phyloP scores from a whole-genome alignment of 2,329 filamentous ascomycete species.

The Pyrenophora tritici-repentis region DNA sequence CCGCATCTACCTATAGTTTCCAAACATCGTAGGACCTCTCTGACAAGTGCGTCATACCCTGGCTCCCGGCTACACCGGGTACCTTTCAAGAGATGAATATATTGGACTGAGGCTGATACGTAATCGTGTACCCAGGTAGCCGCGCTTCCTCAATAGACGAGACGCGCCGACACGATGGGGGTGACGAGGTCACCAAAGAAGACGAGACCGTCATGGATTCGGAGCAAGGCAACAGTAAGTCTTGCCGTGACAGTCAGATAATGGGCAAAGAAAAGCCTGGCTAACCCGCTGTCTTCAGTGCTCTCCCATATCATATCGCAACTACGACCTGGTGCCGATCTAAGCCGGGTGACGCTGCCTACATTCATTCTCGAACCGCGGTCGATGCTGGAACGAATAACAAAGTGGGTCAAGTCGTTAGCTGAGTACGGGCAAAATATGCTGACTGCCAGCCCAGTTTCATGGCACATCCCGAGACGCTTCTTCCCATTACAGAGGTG shows the following conservation, averaged over 20 bases:
- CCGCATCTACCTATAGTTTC: constrained; percentile 32
- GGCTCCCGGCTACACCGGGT: constrained; percentile 10
- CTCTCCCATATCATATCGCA: constrained; percentile 97
- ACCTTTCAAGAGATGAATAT: not conserved
- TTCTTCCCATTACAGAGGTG: constrained; percentile 83
- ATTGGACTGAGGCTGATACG: constrained; percentile 22
- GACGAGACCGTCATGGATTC: constrained; percentile 85
- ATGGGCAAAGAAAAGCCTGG: constrained; percentile 2
- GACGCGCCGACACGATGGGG: constrained; percentile 39
- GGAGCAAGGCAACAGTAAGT: constrained; percentile 90
- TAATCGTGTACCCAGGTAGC: constrained; percentile 36
- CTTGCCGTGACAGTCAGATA: not conserved
- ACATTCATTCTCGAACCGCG: constrained; percentile 98
- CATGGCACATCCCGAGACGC: constrained; percentile 98
- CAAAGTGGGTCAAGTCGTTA: constrained; percentile 73
- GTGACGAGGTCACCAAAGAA: constrained; percentile 51
- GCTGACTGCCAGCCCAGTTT: constrained; percentile 65
- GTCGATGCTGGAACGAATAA: constrained; percentile 98
- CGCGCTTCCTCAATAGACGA: constrained; percentile 51
- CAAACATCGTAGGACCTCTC: constrained; percentile 31
- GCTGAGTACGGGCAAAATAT: not conserved
- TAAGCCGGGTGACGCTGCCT: constrained; percentile 90
- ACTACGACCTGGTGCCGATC: constrained; percentile 89
- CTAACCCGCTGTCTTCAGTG: constrained; percentile 60
- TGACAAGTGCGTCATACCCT: constrained; percentile 36